phyloP scores from a whole-genome alignment of 2,329 filamentous ascomycete species.

The Sclerotinia nivalis region DNA sequence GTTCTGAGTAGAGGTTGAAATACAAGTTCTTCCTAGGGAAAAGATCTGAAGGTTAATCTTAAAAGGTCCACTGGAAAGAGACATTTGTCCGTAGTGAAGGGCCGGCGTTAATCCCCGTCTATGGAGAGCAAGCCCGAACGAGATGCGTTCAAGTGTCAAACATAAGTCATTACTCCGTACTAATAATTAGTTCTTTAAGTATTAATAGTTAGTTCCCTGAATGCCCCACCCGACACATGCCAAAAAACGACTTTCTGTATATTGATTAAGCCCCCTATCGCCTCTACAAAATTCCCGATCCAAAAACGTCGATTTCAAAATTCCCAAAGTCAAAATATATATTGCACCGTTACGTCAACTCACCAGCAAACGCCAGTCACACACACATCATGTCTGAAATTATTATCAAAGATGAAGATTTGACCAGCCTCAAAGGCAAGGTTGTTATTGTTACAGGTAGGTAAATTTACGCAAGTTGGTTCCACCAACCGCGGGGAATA shows the following conservation, averaged over 20 bases:
- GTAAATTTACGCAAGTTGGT: constrained; percentile 34
- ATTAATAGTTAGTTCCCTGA: neutral
- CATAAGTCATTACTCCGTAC: too few relatives aligned
- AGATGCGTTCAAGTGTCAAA: neutral
- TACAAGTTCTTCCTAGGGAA: neutral
- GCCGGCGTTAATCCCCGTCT: neutral
- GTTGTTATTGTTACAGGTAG: constrained; percentile 55
- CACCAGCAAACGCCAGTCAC: neutral
- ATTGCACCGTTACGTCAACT: neutral
- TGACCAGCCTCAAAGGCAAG: constrained; percentile 49
- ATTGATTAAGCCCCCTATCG: neutral
- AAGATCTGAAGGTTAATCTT: neutral
- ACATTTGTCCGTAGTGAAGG: neutral
- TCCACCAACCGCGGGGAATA: neutral
- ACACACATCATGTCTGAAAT: constrained; percentile 47
- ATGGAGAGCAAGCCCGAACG: too few relatives aligned
- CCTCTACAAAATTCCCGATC: neutral
- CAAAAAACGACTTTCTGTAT: neutral
- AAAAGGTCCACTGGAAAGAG: neutral
- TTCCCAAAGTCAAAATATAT: neutral
- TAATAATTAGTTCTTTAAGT: too few relatives aligned
- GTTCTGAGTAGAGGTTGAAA: neutral
- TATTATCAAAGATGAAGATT: constrained; percentile 47
- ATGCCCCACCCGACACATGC: neutral
- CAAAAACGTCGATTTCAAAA: neutral